Percentiles rank a stretch among this genome's conserved stretches.
Evolutionary conservation across 108 stramenopile genomes (phyloP).

Genomic region (Nannochloropsis gaditana): DNA sequence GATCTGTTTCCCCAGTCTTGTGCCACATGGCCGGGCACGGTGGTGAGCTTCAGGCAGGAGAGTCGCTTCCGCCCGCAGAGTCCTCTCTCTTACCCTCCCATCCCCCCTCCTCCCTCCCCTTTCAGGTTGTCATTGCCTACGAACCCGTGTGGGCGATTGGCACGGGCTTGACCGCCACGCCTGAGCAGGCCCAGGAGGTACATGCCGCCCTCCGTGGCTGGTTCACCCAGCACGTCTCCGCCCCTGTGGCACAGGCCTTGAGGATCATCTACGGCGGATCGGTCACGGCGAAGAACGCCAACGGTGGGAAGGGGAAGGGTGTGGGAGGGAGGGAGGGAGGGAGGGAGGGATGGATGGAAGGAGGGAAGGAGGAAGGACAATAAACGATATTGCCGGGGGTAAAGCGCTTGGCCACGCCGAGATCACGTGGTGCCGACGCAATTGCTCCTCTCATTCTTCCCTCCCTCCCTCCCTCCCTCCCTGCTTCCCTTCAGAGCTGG

Average conservation of each 20-base stretch:
- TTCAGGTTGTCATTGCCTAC: constrained; percentile 54
- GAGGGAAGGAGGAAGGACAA: neutral
- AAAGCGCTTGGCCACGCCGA: neutral
- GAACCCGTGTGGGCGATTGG: constrained; percentile 99
- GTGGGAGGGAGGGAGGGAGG: neutral
- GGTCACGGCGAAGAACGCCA: constrained; percentile 43
- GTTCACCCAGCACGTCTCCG: constrained; percentile 36
- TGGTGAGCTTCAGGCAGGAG: constrained; percentile 45
- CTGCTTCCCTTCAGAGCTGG: constrained; percentile 60
- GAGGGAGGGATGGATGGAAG: constrained; percentile 63
- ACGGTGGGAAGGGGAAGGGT: constrained; percentile 67
- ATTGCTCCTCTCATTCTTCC: neutral
- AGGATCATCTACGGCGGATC: constrained; percentile 58
- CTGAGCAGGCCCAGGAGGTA: constrained; percentile 86
- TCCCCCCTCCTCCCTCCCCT: neutral
- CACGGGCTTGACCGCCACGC: constrained; percentile 89
- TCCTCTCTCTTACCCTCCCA: neutral
- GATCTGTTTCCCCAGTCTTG: neutral
- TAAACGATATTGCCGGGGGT: neutral
- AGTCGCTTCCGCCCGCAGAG: too few relatives aligned
- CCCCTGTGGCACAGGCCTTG: constrained; percentile 40
- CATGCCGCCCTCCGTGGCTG: constrained; percentile 51
- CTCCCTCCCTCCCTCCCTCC: neutral
- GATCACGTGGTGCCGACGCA: neutral
- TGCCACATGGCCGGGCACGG: neutral